Conservation (phyloP, 2,329 filamentous ascomycete species). For the Metarhizium guizhouense region DNA sequence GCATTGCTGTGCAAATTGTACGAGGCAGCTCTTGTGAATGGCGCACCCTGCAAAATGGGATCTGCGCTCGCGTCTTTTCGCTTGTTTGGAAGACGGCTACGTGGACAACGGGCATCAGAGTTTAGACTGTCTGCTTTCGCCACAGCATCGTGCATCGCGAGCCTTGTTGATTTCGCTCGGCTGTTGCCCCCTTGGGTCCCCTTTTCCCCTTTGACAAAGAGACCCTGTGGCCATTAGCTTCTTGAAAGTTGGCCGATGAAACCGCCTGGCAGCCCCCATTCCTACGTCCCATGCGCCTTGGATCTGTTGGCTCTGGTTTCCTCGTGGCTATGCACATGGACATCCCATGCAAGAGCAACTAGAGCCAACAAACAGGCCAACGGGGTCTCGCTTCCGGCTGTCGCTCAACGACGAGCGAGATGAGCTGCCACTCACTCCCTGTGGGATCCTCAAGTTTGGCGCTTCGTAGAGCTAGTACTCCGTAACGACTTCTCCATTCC, state of each 20-base stretch:
- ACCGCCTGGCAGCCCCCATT: neutral
- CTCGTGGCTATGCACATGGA: neutral
- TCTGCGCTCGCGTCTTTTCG: too few relatives aligned
- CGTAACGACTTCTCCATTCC: neutral
- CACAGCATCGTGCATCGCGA: neutral
- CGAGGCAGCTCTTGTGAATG: neutral
- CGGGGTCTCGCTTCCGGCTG: neutral
- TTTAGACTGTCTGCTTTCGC: neutral
- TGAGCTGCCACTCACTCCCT: neutral
- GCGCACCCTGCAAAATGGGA: neutral
- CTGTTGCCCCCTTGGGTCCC: neutral
- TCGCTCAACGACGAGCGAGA: neutral
- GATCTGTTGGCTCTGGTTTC: neutral
- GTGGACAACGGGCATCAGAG: too few relatives aligned
- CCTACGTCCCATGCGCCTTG: neutral
- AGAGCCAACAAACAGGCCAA: neutral
- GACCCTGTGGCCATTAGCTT: neutral
- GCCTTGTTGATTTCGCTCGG: too few relatives aligned
- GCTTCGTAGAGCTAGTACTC: neutral
- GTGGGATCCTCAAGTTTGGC: too few relatives aligned
- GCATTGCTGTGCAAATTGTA: neutral
- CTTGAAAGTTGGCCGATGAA: neutral
- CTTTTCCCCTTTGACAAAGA: neutral
- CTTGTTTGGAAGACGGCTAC: too few relatives aligned
- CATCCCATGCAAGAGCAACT: neutral